Evolutionary conservation across 257 asterid genomes (phyloP).

Genomic region (Solanum arcanum): DNA sequence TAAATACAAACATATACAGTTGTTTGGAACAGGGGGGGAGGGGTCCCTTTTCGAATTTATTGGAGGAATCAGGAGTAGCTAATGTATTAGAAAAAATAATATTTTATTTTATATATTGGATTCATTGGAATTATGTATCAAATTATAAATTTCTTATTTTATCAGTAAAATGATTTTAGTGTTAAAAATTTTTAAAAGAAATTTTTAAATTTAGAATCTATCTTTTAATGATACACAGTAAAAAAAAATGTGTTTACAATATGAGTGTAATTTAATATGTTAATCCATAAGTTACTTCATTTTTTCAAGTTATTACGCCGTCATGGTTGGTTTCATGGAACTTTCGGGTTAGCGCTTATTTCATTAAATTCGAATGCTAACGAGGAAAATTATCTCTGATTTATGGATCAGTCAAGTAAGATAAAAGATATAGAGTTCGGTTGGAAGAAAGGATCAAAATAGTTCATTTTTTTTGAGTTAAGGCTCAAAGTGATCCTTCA

Average conservation of each 20-base stretch:
- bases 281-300: background rate
- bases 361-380: background rate
- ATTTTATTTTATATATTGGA: background rate
- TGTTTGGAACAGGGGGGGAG: conserved; percentile 17
- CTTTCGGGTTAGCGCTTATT: background rate
- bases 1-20: conserved; percentile 53
- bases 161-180: background rate
- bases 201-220: background rate
- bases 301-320: background rate
- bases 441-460: too few relatives aligned
- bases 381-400: background rate
- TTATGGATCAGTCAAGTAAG: background rate
- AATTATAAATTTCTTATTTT: background rate
- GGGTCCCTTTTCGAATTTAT: background rate
- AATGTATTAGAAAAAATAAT: background rate
- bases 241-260: background rate
- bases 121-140: background rate
- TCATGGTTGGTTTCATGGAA: background rate
- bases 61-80: background rate
- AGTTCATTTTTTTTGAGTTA: fast-evolving
- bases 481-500: too few relatives aligned
- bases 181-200: background rate
- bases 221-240: background rate
- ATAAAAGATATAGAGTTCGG: background rate
- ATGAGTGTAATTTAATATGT: background rate